A percentile compares a stretch with the other conserved stretches of the same genome.
Evolutionary conservation across 1,284 basidiomycete genomes (phyloP).

Genomic region (Vanrija sp.): DNA sequence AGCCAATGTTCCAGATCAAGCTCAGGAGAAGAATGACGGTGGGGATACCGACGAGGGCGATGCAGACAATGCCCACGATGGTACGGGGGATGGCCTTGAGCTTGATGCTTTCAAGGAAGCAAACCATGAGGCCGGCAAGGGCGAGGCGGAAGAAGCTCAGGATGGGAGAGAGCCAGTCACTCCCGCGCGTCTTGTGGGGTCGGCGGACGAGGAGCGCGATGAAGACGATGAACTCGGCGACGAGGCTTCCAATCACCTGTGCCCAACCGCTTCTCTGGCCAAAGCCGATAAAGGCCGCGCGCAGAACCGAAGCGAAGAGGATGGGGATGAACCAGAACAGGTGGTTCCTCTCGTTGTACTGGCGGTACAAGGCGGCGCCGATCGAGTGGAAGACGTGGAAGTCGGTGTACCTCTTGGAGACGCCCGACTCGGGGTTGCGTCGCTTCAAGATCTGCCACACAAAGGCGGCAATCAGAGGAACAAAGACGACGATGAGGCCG

Average conservation of each 20-base stretch:
- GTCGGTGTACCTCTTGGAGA: conserved; percentile 45
- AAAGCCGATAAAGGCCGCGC: conserved; percentile 70
- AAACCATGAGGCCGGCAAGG: conserved; percentile 45
- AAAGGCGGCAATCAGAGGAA: conserved; percentile 53
- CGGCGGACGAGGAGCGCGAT: conserved; percentile 55
- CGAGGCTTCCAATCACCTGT: conserved; percentile 67
- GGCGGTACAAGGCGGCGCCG: conserved; percentile 45
- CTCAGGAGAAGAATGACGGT: conserved; percentile 65
- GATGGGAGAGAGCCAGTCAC: conserved; percentile 43
- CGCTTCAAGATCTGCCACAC: conserved; percentile 29
- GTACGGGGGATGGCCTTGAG: conserved; percentile 42
- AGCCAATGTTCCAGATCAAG: conserved; percentile 70
- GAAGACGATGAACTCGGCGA: conserved; percentile 64
- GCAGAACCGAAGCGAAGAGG: conserved; percentile 50
- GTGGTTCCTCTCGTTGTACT: conserved; percentile 49
- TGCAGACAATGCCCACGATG: conserved; percentile 45
- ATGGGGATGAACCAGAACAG: conserved; percentile 51
- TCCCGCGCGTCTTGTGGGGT: conserved; percentile 48
- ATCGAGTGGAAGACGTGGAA: conserved; percentile 45
- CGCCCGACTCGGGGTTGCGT: conserved; percentile 21
- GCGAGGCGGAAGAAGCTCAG: conserved; percentile 40
- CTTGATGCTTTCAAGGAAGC: conserved; percentile 42
- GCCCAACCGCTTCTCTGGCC: conserved; percentile 61
- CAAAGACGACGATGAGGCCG: conserved; percentile 57
- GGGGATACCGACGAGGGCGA: conserved; percentile 46